These are phyloP conservation scores for Xylaria sp. DNA, from an alignment of 495 filamentous ascomycete genomes.

Conservation along the genomic window DNA sequence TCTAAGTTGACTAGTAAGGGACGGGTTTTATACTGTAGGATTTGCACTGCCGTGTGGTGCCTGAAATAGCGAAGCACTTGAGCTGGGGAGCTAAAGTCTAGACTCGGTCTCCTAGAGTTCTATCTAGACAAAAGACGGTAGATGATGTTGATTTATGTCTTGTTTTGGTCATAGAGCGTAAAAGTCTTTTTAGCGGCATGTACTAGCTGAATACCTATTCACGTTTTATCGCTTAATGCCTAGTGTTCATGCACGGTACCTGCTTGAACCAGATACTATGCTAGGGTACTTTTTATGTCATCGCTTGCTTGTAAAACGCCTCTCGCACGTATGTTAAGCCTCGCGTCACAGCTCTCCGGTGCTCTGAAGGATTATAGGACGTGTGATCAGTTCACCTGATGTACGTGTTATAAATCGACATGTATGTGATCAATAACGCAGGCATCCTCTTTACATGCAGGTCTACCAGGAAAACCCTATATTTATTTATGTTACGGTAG, in stretches of 20 bases:
- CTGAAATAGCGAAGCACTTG: not conserved
- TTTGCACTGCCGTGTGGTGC: not conserved
- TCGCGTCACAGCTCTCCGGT: not conserved
- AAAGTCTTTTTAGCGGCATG: too few relatives aligned
- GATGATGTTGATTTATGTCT: too few relatives aligned
- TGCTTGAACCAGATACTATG: too few relatives aligned
- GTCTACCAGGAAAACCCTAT: not conserved
- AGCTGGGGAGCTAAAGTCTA: not conserved
- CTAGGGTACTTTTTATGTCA: not conserved
- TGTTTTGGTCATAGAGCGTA: too few relatives aligned
- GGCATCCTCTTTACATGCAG: not conserved
- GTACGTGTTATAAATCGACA: not conserved
- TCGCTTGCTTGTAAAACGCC: conserved; percentile 8
- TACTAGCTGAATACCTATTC: too few relatives aligned
- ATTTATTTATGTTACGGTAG: conserved; percentile 8
- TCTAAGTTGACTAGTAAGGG: not conserved
- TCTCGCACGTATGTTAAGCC: not conserved
- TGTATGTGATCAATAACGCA: not conserved
- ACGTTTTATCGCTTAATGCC: too few relatives aligned
- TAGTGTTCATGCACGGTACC: too few relatives aligned
- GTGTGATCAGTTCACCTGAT: not conserved
- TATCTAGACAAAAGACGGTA: not conserved
- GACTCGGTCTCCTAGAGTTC: not conserved
- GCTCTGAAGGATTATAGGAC: not conserved
- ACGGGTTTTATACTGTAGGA: not conserved